A percentile compares a stretch with the other conserved stretches of the same genome.
Conservation (phyloP, 345 rosid genomes). For the Reutealis trisperma region DNA sequence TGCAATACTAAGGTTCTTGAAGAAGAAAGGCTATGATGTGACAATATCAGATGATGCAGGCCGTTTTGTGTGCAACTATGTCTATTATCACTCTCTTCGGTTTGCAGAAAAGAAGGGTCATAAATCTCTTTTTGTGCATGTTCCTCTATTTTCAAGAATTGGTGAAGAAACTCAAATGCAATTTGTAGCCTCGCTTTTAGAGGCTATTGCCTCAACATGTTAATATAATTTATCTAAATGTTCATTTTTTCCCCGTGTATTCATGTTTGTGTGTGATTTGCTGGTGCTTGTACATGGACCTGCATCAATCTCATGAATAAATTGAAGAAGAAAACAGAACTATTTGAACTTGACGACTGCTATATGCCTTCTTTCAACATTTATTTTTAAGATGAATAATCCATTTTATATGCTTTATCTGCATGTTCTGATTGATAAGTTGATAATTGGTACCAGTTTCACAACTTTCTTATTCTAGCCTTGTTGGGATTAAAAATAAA, state of each 20-base stretch:
- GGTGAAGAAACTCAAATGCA: slow-evolving; percentile 72
- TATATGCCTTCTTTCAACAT: background rate
- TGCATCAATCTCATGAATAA: slow-evolving; percentile 4
- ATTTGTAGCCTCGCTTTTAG: slow-evolving; percentile 57
- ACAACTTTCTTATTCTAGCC: background rate
- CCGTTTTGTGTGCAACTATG: slow-evolving; percentile 74
- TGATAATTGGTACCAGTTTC: background rate
- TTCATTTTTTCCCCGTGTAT: background rate
- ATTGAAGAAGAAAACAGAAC: background rate
- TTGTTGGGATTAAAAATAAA: too few relatives aligned
- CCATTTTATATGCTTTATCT: background rate
- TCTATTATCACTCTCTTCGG: slow-evolving; percentile 71
- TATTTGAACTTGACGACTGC: background rate
- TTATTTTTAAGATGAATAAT: background rate
- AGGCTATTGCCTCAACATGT: slow-evolving; percentile 67
- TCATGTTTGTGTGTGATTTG: background rate
- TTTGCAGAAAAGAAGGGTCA: slow-evolving; percentile 68
- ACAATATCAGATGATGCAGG: slow-evolving; percentile 68
- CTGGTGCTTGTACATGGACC: slow-evolving; percentile 7
- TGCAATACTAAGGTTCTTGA: slow-evolving; percentile 41
- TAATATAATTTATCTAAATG: slow-evolving; percentile 17
- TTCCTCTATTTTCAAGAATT: slow-evolving; percentile 65
- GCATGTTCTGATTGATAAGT: background rate
- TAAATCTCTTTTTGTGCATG: slow-evolving; percentile 73
- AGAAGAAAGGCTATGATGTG: slow-evolving; percentile 50